Conservation (phyloP, 2,329 filamentous ascomycete species). For the Coniochaeta pulveracea region DNA sequence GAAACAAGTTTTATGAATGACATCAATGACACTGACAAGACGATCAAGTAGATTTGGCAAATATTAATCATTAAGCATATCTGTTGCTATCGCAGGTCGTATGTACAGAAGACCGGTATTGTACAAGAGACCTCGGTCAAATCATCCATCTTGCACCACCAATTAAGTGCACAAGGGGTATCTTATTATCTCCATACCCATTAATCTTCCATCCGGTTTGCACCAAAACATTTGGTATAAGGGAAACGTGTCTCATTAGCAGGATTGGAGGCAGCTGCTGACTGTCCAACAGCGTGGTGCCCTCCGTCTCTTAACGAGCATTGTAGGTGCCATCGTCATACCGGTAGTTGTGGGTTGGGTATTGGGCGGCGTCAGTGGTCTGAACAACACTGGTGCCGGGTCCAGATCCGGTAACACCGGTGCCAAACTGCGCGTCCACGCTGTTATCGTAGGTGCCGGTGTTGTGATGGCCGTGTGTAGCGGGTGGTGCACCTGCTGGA, state of each 20-base stretch:
- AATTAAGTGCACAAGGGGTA: too few species aligned
- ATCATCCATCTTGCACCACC: too few species aligned
- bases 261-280: too few species aligned
- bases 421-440: slow-evolving; percentile 1
- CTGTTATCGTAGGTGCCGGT: neutral
- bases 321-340: slow-evolving; percentile 8
- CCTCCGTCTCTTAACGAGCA: slow-evolving; percentile 2
- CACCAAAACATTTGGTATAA: neutral
- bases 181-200: neutral
- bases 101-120: too few species aligned
- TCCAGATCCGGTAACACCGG: neutral
- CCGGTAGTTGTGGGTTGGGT: slow-evolving; percentile 5
- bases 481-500: neutral
- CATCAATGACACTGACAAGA: too few species aligned
- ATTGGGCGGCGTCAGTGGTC: neutral
- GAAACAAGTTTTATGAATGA: too few species aligned
- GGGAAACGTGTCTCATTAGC: too few species aligned
- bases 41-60: too few species aligned
- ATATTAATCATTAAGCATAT: too few species aligned
- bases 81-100: too few species aligned
- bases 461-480: slow-evolving; percentile 2
- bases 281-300: too few species aligned
- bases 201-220: neutral
- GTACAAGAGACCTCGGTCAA: too few species aligned
- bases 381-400: neutral